Base-by-base conservation (phyloP, 345 rosid species). In the Adansonia digitata region DNA sequence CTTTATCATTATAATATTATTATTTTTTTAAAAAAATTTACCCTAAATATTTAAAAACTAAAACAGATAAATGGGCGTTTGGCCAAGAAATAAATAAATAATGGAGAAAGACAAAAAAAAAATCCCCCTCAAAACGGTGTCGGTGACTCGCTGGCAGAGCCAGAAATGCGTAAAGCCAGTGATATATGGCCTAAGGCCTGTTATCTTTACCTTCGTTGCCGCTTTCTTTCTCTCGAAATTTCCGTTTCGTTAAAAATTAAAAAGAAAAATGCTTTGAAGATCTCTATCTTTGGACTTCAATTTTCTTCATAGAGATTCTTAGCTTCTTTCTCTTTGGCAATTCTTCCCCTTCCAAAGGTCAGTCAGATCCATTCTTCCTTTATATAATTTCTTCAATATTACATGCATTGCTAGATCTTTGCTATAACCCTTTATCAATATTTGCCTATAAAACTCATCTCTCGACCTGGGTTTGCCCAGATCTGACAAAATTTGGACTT, bases 401-500 rank as follows among this genome's bases (percentile, higher is more conserved):
- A 35, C 26, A n/a, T 37, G 24, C 24, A 64, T 29, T 64, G 48
- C 29, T 20, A 64, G n/a, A n/a, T n/a, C n/a, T n/a, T n/a, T n/a
- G n/a, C n/a, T n/a, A n/a, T n/a, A n/a, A n/a, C n/a, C n/a, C n/a
- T n/a, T n/a, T n/a, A n/a, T n/a, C n/a, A 22, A 35, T 39, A 3
- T 39, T 64, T 37, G 13, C 49, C 12, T 69, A 14, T 1, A 5
- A n/a, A 43, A 42, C 64, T 80, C 22, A 14, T 79, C 80, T 82
- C 62, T 55, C 72, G 77, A 83, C 82, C 78, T 81, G 83, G 86
- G 77, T 84, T 52, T 34, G 15, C 74, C 56, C 84, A 79, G 94
- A 88, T 90, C 94, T 71, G 89, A 55, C 71, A 24, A 71, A 35
- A 59, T 57, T 72, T 88, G 91, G 82, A 77, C 42, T 83, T 64